Base-by-base conservation (phyloP, 805 yeast genomes). In the Saccharomycopsis fibuligera region DNA sequence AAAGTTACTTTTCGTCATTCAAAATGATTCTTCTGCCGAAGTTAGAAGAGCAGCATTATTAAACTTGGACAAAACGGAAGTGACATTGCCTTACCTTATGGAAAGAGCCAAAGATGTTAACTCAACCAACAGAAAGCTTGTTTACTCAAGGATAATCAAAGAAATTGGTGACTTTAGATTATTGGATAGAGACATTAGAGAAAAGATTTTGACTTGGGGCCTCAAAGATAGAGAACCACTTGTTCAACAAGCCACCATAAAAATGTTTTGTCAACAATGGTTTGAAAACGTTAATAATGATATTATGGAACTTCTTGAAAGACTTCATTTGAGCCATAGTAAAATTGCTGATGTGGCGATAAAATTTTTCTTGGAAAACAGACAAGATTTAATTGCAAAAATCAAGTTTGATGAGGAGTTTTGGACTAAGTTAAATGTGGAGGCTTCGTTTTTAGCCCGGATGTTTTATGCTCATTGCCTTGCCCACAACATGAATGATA, bases 41-140 rank as follows among this genome's bases (percentile, higher is more conserved):
- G 96, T 90, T 1, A 74, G 98, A 56, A 73, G 96, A 51, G 89
- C 95, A 0, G 91, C 91, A 0, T 66, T 89, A 58, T 67, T 83
- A 39, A 86, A 88, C 60, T 62, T 91, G 29, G 78, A 74, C 22
- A 82, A 80, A 56, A 74, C 74, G 37, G 57, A 64, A 3, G 55
- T 58, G 1, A 82, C 89, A 0, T 67, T 77, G 17, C 78, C 83
- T 1, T 72, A 69, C 48, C 67, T 88, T 1, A 66, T 89, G 31
- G 93, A 83, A 59, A 74, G 97, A 50, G 95, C 96, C 0, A 74
- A 95, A 49, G 99, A 91, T 63, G 70, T 70, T 2, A 86, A 85
- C 60, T 65, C 82, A 0, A 69, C 77, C 17, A 89, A 84, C 58
- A 73, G 99, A 64, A 72, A 88, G 56, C 62, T 82, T 21, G 78